Evolutionary conservation across 2,329 filamentous ascomycete species (phyloP).

Genomic region (Setomelanomma holmii): DNA sequence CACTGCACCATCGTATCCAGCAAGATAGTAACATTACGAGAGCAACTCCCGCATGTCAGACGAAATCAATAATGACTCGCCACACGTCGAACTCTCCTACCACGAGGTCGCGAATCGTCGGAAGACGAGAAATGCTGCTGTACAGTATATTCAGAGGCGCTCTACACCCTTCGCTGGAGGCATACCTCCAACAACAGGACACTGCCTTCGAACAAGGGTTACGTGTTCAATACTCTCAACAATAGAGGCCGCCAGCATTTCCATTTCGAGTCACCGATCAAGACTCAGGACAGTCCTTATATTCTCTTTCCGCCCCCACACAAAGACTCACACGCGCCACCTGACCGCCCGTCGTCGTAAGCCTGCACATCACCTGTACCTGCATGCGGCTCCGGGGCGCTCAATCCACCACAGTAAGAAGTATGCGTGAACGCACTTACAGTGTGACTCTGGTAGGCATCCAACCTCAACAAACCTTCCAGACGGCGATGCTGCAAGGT

Average conservation of each 20-base stretch:
- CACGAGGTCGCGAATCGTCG: too few species aligned
- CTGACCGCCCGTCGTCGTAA: not conserved
- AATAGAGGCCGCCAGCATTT: not conserved
- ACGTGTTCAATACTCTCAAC: not conserved
- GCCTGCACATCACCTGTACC: not conserved
- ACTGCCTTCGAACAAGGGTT: not conserved
- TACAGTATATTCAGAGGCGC: too few species aligned
- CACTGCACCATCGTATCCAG: too few species aligned
- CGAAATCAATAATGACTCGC: too few species aligned
- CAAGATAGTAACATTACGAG: too few species aligned
- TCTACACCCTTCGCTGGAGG: too few species aligned
- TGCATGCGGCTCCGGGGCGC: not conserved
- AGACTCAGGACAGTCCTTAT: not conserved
- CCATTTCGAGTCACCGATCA: not conserved
- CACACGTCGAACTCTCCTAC: too few species aligned
- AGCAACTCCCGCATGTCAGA: too few species aligned
- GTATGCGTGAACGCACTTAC: not conserved
- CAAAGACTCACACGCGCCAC: not conserved
- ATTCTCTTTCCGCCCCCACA: not conserved
- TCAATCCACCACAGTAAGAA: not conserved
- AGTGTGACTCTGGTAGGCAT: constrained; percentile 3
- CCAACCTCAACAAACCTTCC: constrained; percentile 1
- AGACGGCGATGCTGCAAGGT: constrained; percentile 5
- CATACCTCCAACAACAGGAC: too few species aligned
- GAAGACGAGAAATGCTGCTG: too few species aligned